Evolutionary conservation across 495 filamentous ascomycete species (phyloP).

Genomic region (Thermothielavioides terrestris): DNA sequence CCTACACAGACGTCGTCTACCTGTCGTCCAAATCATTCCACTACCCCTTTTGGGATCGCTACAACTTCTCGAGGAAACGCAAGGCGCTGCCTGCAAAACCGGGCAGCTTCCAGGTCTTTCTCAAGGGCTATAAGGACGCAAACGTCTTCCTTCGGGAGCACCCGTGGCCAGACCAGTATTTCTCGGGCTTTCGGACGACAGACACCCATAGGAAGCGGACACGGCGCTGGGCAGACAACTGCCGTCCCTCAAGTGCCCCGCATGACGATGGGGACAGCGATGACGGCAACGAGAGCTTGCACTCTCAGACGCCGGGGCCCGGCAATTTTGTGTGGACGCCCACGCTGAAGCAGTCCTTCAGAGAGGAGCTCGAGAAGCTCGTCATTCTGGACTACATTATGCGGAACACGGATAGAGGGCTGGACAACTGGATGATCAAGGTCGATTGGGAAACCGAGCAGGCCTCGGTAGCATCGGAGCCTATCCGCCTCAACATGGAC

Average conservation of each 20-base stretch:
- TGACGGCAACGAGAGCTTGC: conserved; percentile 42
- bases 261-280: conserved; percentile 66
- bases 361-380: conserved; percentile 92
- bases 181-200: conserved; percentile 62
- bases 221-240: conserved; percentile 72
- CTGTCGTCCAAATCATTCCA: conserved; percentile 95
- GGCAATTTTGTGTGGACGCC: conserved; percentile 80
- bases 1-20: conserved; percentile 90
- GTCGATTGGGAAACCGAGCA: conserved; percentile 76
- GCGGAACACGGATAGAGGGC: conserved; percentile 92
- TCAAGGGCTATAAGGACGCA: conserved; percentile 94
- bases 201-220: conserved; percentile 63
- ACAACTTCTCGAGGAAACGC: conserved; percentile 76
- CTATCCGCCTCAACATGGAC: conserved; percentile 54
- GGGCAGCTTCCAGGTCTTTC: conserved; percentile 94
- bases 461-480: conserved; percentile 78
- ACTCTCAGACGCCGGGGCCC: conserved; percentile 30
- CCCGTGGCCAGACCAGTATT: conserved; percentile 94
- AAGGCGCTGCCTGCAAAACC: conserved; percentile 86
- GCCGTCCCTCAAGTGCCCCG: conserved; percentile 58
- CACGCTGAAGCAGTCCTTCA: conserved; percentile 76
- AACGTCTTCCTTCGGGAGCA: conserved; percentile 91
- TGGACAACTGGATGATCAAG: conserved; percentile 99
- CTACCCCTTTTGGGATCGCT: conserved; percentile 94
- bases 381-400: conserved; percentile 99